These are phyloP conservation scores for Waitea zeae DNA, from an alignment of 1,284 basidiomycete genomes.

Conservation along the genomic window DNA sequence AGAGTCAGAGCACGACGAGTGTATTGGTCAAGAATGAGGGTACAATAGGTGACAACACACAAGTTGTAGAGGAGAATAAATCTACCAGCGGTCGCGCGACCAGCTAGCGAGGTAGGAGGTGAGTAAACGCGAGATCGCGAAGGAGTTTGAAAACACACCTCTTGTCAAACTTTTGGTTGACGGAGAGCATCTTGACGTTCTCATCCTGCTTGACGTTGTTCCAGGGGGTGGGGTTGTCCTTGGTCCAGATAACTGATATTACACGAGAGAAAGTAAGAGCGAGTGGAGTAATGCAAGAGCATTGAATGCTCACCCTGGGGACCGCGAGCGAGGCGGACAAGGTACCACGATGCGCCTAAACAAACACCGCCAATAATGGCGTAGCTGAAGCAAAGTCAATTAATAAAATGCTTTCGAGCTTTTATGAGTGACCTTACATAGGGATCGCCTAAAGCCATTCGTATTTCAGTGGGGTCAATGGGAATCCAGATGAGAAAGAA, in stretches of 20 bases:
- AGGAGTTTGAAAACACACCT: constrained; percentile 22
- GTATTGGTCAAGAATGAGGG: too few species aligned
- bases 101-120: constrained; percentile 25
- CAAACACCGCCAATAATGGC: constrained; percentile 50
- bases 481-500: too few species aligned
- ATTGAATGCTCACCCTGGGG: constrained; percentile 35
- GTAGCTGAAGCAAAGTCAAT: constrained; percentile 28
- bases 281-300: constrained; percentile 5
- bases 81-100: constrained; percentile 51
- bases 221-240: constrained; percentile 67
- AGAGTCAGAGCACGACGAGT: too few species aligned
- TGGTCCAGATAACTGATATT: constrained; percentile 58
- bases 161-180: constrained; percentile 59
- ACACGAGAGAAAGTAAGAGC: constrained; percentile 3
- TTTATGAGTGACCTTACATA: constrained; percentile 40
- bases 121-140: constrained; percentile 3
- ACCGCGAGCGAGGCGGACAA: constrained; percentile 50
- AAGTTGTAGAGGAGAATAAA: constrained; percentile 1
- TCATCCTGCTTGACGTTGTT: constrained; percentile 56
- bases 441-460: constrained; percentile 44
- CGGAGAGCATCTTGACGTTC: constrained; percentile 47
- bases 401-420: constrained; percentile 3
- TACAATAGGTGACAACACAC: too few species aligned
- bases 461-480: too few species aligned
- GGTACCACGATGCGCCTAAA: constrained; percentile 54